Percentiles rank a stretch among this genome's conserved stretches.
phyloP scores from a whole-genome alignment of 73 alveolate species.

The Paramecium sonneborni region DNA sequence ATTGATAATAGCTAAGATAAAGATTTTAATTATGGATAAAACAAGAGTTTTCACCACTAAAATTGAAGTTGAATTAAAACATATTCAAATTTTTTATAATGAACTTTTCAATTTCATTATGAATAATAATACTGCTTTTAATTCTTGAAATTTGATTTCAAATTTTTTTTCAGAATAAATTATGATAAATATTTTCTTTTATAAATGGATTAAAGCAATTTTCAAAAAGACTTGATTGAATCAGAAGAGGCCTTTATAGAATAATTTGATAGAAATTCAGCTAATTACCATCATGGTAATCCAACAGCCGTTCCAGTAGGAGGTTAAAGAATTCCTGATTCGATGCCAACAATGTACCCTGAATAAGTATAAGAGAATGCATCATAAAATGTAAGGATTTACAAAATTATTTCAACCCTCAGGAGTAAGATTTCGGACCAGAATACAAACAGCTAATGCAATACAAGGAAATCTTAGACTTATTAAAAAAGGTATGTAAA shows the following conservation, averaged over 20 bases:
- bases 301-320: neutral
- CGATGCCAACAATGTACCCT: conserved; percentile 50
- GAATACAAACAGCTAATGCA: neutral
- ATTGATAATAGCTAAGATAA: neutral
- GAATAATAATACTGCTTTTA: neutral
- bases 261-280: neutral
- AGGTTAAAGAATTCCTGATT: conserved; percentile 9
- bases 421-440: neutral
- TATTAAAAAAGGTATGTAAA: neutral
- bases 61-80: neutral
- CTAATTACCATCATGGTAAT: neutral
- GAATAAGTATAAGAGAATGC: neutral
- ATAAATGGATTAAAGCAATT: conserved; percentile 19
- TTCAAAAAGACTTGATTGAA: conserved; percentile 17
- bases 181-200: neutral
- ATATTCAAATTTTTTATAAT: neutral
- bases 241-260: neutral
- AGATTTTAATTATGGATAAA: neutral
- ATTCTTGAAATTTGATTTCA: neutral
- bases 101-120: neutral
- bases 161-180: neutral
- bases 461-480: neutral
- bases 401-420: neutral
- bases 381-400: neutral
- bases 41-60: neutral